Base-by-base conservation (phyloP, 768 basidiomycete species). In the Pulveroboletus sp. region DNA sequence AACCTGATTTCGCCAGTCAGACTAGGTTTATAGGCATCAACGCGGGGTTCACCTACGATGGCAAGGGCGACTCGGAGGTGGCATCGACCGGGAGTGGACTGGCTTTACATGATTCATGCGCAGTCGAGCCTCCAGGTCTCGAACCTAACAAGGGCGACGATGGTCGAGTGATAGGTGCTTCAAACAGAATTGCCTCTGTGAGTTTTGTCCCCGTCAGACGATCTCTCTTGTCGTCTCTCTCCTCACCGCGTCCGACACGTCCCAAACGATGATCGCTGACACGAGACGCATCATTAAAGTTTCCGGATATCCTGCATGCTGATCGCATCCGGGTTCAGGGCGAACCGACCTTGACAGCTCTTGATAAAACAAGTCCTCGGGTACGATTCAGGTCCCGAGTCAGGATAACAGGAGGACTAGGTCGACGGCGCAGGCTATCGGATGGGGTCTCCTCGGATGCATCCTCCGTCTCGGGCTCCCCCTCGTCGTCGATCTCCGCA, bases 401-500 rank as follows among this genome's bases (percentile, higher is more conserved):
- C 27, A 82, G 88, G 57, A 89, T 89, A 54, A 79, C 85, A 4
- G 85, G 84, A 14, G 87, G 87, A 17, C 60, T 87, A 29, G 76
- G 76, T 39, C 75, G 73, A 24, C 74, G 75, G 55, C 73, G 73
- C 19, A 69, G 68, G 47, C 45, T 38, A 16, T 54, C 61, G n/a
- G 61, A 61, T 30, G 59, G 43, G n/a, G 62, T 47, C 47, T 38
- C 50, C 22, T 67, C 65, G 36, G 50, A 43, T 30, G 45, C 62
- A 5, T 71, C 73, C 17, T 79, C 82, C 29, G 57, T 72, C 19
- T 82, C 83, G 6, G 75, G 77, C 36, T 89, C 88, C 2, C 78
- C 77, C 4, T 89, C 87, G 5, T 90, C 89, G 3, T 89, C 88
- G 34, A 85, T 92, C 54, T 91, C 89, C 32, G 89, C 78, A 1